Evolutionary conservation across 2,329 filamentous ascomycete genomes (phyloP).

Genomic region (Blastomyces gilchristii): DNA sequence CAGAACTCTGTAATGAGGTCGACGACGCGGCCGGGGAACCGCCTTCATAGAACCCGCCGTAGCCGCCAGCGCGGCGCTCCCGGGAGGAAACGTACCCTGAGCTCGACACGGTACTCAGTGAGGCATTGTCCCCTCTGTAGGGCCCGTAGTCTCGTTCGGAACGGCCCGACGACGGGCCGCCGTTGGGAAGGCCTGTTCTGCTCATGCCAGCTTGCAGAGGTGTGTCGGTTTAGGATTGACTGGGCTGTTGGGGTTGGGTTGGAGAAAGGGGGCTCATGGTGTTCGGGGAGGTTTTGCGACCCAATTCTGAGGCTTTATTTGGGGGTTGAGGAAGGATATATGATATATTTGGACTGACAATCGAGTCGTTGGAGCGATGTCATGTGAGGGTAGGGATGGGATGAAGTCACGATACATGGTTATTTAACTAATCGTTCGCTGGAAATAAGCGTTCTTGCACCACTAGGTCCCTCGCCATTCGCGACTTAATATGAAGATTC

Average conservation of each 20-base stretch:
- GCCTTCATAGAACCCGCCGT: constrained; percentile 34
- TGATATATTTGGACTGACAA: too few relatives aligned
- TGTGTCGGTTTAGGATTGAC: constrained; percentile 2
- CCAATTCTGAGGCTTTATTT: neutral
- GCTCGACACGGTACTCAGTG: constrained; percentile 13
- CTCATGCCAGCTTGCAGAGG: constrained; percentile 25
- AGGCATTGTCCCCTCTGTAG: constrained; percentile 20
- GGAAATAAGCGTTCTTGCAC: neutral
- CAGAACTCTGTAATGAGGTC: constrained; percentile 10
- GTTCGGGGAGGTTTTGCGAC: constrained; percentile 3
- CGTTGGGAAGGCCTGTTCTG: constrained; percentile 29
- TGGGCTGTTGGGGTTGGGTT: constrained; percentile 4
- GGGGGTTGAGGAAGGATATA: neutral
- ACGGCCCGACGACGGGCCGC: constrained; percentile 28
- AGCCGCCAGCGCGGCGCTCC: constrained; percentile 34
- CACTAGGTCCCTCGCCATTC: too few relatives aligned
- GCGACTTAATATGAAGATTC: too few relatives aligned
- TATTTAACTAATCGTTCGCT: too few relatives aligned
- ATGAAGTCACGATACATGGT: neutral
- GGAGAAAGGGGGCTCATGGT: constrained; percentile 8
- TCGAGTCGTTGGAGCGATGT: constrained; percentile 1
- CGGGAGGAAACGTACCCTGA: constrained; percentile 14
- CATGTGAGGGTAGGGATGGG: neutral
- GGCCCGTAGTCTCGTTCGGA: constrained; percentile 27
- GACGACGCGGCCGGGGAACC: neutral